phyloP scores from a whole-genome alignment of 2,329 filamentous ascomycete species.

The Fusarium lyarnte region DNA sequence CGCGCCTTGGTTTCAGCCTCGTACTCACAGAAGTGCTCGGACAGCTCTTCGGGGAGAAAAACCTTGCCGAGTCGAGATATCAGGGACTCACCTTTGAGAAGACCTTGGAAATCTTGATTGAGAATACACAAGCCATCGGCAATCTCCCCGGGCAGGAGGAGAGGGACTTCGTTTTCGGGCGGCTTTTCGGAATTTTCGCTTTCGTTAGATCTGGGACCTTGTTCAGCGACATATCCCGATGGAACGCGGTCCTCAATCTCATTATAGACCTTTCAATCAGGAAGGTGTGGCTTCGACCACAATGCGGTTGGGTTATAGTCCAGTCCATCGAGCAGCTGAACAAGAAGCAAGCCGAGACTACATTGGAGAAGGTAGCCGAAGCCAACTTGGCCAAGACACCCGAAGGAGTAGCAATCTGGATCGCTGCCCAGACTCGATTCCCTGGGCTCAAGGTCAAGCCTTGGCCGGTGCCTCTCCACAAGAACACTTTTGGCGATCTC shows the following conservation, averaged over 20 bases:
- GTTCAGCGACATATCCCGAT: slow-evolving; percentile 68
- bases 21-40: slow-evolving; percentile 84
- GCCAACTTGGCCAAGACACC: slow-evolving; percentile 80
- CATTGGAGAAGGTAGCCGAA: slow-evolving; percentile 69
- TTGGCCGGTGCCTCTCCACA: slow-evolving; percentile 81
- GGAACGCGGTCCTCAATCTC: slow-evolving; percentile 75
- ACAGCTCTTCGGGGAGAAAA: slow-evolving; percentile 69
- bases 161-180: slow-evolving; percentile 84
- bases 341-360: slow-evolving; percentile 66
- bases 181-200: slow-evolving; percentile 86
- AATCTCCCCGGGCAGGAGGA: slow-evolving; percentile 76
- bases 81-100: slow-evolving; percentile 64
- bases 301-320: slow-evolving; percentile 85
- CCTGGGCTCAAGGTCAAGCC: slow-evolving; percentile 71
- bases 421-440: slow-evolving; percentile 73
- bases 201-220: slow-evolving; percentile 83
- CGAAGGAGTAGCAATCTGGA: slow-evolving; percentile 90
- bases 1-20: slow-evolving; percentile 87
- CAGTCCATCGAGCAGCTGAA: slow-evolving; percentile 73
- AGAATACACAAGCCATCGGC: slow-evolving; percentile 64
- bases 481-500: slow-evolving; percentile 73
- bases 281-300: slow-evolving; percentile 89
- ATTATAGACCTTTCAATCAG: slow-evolving; percentile 79
- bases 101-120: slow-evolving; percentile 61
- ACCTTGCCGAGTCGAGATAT: slow-evolving; percentile 59